A percentile compares a stretch with the other conserved stretches of the same genome.
These are phyloP conservation scores for Pichia ethanolica DNA, from an alignment of 805 yeast genomes.

Conservation along the genomic window DNA sequence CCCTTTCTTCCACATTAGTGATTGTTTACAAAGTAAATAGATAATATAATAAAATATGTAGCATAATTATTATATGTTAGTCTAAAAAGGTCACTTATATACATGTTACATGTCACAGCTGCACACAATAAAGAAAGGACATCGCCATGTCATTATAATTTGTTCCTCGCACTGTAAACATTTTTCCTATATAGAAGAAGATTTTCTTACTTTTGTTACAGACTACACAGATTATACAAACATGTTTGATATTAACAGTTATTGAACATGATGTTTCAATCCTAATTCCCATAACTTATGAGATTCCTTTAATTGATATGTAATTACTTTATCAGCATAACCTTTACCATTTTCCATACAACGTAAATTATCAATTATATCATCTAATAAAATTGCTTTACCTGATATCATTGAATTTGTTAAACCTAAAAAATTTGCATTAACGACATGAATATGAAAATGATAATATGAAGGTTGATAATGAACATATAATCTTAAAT, in stretches of 20 bases:
- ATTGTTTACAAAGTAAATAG: too few relatives aligned
- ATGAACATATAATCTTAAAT: constrained; percentile 74
- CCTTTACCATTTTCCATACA: constrained; percentile 45
- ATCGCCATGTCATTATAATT: too few relatives aligned
- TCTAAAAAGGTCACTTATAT: too few relatives aligned
- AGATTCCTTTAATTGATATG: constrained; percentile 66
- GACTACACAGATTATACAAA: too few relatives aligned
- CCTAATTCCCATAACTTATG: constrained; percentile 62
- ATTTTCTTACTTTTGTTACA: too few relatives aligned
- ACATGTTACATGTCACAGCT: too few relatives aligned
- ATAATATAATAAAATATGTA: too few relatives aligned
- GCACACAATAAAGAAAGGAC: too few relatives aligned
- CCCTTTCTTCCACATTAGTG: constrained; percentile 25
- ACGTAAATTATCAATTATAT: constrained; percentile 64
- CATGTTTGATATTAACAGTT: not conserved
- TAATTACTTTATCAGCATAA: constrained; percentile 47
- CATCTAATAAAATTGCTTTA: constrained; percentile 75
- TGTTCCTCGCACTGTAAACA: too few relatives aligned
- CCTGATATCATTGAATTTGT: constrained; percentile 68
- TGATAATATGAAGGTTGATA: constrained; percentile 96
- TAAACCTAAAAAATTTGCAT: constrained; percentile 58
- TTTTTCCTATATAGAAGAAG: too few relatives aligned
- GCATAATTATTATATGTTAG: too few relatives aligned
- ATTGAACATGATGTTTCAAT: constrained; percentile 10
- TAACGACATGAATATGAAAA: constrained; percentile 86